A percentile compares a stretch with the other conserved stretches of the same genome.
phyloP scores from a whole-genome alignment of 768 basidiomycete species.

The Suillus alpinus region DNA sequence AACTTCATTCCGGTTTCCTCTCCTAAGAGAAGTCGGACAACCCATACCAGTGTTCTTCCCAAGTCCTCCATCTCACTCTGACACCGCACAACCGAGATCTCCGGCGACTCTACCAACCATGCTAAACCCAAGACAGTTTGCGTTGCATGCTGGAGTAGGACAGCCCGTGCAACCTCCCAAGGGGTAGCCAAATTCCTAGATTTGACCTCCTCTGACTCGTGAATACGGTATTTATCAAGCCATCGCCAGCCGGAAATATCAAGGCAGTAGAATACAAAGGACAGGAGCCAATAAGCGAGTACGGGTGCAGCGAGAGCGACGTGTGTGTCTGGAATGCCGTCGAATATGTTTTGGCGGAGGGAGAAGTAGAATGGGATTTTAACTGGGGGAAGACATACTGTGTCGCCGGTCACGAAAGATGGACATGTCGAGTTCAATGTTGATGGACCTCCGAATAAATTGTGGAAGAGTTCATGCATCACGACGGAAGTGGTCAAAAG shows the following conservation, averaged over 20 bases:
- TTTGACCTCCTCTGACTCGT: constrained; percentile 79
- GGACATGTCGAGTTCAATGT: constrained; percentile 37
- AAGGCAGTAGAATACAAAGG: constrained; percentile 76
- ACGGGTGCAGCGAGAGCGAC: constrained; percentile 75
- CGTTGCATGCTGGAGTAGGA: constrained; percentile 80
- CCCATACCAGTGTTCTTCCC: constrained; percentile 37
- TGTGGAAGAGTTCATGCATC: constrained; percentile 16
- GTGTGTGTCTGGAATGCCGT: constrained; percentile 63
- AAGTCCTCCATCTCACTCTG: constrained; percentile 41
- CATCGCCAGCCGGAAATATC: constrained; percentile 76
- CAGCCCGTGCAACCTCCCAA: constrained; percentile 70
- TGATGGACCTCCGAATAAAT: constrained; percentile 4
- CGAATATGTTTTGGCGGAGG: constrained; percentile 43
- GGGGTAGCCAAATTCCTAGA: constrained; percentile 73
- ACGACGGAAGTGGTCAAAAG: background rate
- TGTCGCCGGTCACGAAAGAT: constrained; percentile 30
- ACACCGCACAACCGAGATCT: constrained; percentile 35
- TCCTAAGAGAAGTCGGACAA: constrained; percentile 40
- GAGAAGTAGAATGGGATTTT: constrained; percentile 57
- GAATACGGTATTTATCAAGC: constrained; percentile 83
- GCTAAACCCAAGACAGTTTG: constrained; percentile 76
- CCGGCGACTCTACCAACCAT: constrained; percentile 53
- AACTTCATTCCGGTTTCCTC: constrained; percentile 34
- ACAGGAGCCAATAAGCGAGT: constrained; percentile 80
- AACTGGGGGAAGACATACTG: constrained; percentile 34